Evolutionary conservation across 169 alveolate species (phyloP).

Genomic region (Toxoplasma gondii): DNA sequence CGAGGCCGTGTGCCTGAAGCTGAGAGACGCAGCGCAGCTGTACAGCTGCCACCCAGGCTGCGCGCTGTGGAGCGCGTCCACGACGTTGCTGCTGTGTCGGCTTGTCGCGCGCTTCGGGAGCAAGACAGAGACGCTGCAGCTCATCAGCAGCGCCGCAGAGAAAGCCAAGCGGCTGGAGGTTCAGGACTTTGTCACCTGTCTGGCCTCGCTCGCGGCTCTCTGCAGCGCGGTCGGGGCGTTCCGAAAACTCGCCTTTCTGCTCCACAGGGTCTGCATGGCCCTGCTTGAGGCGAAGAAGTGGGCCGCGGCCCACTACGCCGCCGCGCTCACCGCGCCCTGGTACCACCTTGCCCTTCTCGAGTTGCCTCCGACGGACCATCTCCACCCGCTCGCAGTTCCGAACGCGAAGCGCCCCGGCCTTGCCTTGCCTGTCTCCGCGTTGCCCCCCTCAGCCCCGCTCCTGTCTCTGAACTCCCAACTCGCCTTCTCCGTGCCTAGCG

Average conservation of each 20-base stretch:
- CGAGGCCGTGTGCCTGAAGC: slow-evolving; percentile 31
- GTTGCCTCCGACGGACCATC: slow-evolving; percentile 39
- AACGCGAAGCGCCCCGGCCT: background rate
- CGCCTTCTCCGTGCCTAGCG: background rate
- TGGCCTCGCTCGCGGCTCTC: slow-evolving; percentile 44
- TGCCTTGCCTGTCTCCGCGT: background rate
- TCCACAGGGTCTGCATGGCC: slow-evolving; percentile 55
- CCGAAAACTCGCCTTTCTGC: slow-evolving; percentile 41
- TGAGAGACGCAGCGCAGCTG: slow-evolving; percentile 45
- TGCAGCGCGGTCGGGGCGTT: slow-evolving; percentile 48
- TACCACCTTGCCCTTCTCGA: slow-evolving; percentile 42
- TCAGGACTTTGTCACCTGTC: slow-evolving; percentile 33
- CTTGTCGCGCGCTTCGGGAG: slow-evolving; percentile 4
- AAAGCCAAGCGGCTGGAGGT: slow-evolving; percentile 46
- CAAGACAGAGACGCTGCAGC: slow-evolving; percentile 39
- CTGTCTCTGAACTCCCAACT: background rate
- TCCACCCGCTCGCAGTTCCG: slow-evolving; percentile 34
- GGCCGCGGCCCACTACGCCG: slow-evolving; percentile 49
- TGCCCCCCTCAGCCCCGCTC: background rate
- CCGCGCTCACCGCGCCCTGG: slow-evolving; percentile 48
- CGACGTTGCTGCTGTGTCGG: slow-evolving; percentile 29
- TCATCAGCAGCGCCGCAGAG: slow-evolving; percentile 39
- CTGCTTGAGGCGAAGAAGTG: slow-evolving; percentile 31
- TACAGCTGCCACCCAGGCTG: slow-evolving; percentile 49
- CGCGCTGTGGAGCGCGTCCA: slow-evolving; percentile 39